These are phyloP conservation scores for Dryas octopetala DNA, from an alignment of 306 rosid genomes.

Conservation along the genomic window DNA sequence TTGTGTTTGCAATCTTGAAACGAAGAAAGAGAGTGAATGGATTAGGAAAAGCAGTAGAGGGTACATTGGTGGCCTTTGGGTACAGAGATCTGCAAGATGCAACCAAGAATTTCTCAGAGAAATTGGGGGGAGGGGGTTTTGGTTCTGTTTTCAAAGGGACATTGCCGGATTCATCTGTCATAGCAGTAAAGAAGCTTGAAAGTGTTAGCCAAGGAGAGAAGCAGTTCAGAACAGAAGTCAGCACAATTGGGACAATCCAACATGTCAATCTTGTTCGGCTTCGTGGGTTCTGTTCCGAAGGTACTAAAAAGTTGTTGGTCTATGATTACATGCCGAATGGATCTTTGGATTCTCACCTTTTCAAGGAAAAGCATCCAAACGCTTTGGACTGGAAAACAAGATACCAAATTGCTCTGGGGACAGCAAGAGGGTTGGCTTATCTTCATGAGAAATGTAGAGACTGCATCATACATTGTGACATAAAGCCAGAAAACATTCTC, in stretches of 20 bases:
- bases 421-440: constrained; percentile 79
- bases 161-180: constrained; percentile 57
- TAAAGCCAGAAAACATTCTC: constrained; percentile 94
- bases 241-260: constrained; percentile 82
- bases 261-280: constrained; percentile 88
- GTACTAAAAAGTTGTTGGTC: constrained; percentile 59
- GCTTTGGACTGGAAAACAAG: constrained; percentile 69
- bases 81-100: constrained; percentile 77
- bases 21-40: constrained; percentile 38
- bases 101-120: constrained; percentile 85
- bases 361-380: constrained; percentile 32
- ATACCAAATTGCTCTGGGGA: constrained; percentile 76
- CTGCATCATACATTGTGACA: constrained; percentile 89
- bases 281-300: constrained; percentile 87
- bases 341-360: constrained; percentile 59
- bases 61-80: constrained; percentile 65
- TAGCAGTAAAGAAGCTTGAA: constrained; percentile 89
- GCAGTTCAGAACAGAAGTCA: constrained; percentile 80
- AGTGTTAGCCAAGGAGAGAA: constrained; percentile 89
- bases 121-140: constrained; percentile 86
- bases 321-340: constrained; percentile 85
- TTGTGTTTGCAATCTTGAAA: constrained; percentile 36
- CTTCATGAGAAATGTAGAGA: constrained; percentile 88
- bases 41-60: constrained; percentile 52
- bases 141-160: constrained; percentile 89